These are phyloP conservation scores for Cercospora citrullina DNA, from an alignment of 2,329 filamentous ascomycete genomes.

Conservation along the genomic window DNA sequence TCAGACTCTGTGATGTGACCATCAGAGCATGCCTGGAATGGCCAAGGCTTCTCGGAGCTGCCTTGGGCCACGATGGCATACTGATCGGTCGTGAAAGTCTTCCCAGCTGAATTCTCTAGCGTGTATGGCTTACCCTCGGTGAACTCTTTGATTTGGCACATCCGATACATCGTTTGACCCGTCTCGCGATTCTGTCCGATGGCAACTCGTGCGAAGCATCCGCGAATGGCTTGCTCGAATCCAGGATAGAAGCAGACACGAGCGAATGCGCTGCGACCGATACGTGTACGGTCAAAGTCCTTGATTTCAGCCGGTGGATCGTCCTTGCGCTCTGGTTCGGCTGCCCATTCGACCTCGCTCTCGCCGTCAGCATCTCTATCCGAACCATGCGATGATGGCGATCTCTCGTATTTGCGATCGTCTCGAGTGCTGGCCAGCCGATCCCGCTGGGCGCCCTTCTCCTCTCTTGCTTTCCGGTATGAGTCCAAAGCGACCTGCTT, in stretches of 20 bases:
- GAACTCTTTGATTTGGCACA: conserved; percentile 86
- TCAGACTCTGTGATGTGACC: conserved; percentile 75
- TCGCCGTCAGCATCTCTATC: conserved; percentile 66
- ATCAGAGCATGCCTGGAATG: conserved; percentile 89
- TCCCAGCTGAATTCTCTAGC: conserved; percentile 71
- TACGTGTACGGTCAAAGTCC: conserved; percentile 81
- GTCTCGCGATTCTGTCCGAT: conserved; percentile 72
- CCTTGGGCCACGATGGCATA: conserved; percentile 82
- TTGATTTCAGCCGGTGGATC: conserved; percentile 69
- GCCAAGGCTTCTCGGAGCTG: conserved; percentile 78
- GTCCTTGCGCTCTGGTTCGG: conserved; percentile 54
- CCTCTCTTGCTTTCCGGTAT: conserved; percentile 62
- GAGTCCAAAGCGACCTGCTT: conserved; percentile 70
- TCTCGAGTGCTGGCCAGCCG: conserved; percentile 33
- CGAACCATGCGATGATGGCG: conserved; percentile 43
- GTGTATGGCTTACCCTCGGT: conserved; percentile 78
- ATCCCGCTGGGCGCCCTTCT: conserved; percentile 57
- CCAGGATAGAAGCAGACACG: conserved; percentile 91
- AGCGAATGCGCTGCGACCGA: conserved; percentile 83
- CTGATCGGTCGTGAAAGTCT: conserved; percentile 78
- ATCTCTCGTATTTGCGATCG: conserved; percentile 50
- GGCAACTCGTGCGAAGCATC: conserved; percentile 82
- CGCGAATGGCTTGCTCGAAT: conserved; percentile 77
- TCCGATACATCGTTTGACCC: conserved; percentile 76
- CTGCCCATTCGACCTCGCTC: conserved; percentile 78